Conservation (phyloP, 192 early-diverging fungal species). For the Diversispora epigaea region DNA sequence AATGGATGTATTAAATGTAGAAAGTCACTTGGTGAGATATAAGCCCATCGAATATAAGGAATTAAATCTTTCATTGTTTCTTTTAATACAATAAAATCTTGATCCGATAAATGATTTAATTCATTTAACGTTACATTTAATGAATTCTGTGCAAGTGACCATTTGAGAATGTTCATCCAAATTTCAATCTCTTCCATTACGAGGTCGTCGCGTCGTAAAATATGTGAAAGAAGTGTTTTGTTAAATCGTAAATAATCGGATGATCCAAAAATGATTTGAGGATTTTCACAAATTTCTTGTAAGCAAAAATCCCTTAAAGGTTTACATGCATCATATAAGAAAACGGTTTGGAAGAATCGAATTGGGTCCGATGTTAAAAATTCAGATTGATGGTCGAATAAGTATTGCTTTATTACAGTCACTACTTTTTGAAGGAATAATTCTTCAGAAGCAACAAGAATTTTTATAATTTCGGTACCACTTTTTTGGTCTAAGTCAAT, state of each 20-base stretch:
- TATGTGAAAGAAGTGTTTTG: neutral
- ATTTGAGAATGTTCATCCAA: slow-evolving; percentile 28
- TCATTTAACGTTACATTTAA: neutral
- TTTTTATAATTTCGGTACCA: slow-evolving; percentile 6
- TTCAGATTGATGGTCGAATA: slow-evolving; percentile 3
- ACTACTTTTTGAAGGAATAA: slow-evolving; percentile 7
- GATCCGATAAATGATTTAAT: neutral
- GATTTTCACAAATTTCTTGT: slow-evolving; percentile 13
- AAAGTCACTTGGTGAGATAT: slow-evolving; percentile 4
- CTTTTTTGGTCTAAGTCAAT: slow-evolving; percentile 6
- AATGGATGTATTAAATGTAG: slow-evolving; percentile 1
- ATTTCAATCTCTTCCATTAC: slow-evolving; percentile 17
- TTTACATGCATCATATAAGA: neutral
- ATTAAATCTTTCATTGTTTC: neutral
- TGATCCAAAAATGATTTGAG: slow-evolving; percentile 7
- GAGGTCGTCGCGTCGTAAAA: slow-evolving; percentile 11
- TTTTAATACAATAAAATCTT: slow-evolving; percentile 5
- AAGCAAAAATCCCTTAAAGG: slow-evolving; percentile 5
- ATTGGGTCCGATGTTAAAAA: neutral
- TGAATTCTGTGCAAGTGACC: slow-evolving; percentile 14
- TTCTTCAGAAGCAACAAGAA: slow-evolving; percentile 25
- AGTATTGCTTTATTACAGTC: neutral
- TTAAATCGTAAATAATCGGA: slow-evolving; percentile 5
- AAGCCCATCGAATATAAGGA: neutral
- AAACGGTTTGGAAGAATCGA: neutral